These are phyloP conservation scores for Lactarius indigo DNA, from an alignment of 768 basidiomycete genomes.

Conservation along the genomic window DNA sequence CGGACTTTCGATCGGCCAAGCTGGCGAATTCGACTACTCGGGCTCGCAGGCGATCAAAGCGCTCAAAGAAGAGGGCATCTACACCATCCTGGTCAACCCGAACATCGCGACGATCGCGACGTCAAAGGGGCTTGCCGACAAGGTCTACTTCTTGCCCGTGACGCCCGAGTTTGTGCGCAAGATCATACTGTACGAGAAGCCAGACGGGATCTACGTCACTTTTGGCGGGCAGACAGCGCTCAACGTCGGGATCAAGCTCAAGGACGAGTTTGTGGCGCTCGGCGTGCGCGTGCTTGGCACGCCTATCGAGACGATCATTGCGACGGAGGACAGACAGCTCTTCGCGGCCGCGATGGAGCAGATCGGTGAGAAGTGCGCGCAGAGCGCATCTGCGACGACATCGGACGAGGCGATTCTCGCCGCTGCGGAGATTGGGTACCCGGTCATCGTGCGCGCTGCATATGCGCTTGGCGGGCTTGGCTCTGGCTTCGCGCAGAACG, in stretches of 20 bases:
- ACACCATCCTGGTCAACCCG: slow-evolving; percentile 97
- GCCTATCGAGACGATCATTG: slow-evolving; percentile 95
- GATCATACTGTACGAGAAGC: slow-evolving; percentile 98
- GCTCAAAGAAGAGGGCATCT: slow-evolving; percentile 97
- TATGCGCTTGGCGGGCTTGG: slow-evolving; percentile 96
- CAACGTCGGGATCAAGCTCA: slow-evolving; percentile 95
- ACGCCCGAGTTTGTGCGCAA: slow-evolving; percentile 97
- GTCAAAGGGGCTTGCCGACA: slow-evolving; percentile 96
- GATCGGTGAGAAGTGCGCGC: slow-evolving; percentile 93
- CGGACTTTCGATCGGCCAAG: slow-evolving; percentile 96
- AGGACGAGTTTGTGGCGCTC: slow-evolving; percentile 88
- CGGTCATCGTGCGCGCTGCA: slow-evolving; percentile 94
- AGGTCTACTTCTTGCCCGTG: slow-evolving; percentile 98
- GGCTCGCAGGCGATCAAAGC: slow-evolving; percentile 99
- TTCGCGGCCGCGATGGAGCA: slow-evolving; percentile 93
- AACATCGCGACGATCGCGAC: slow-evolving; percentile 99
- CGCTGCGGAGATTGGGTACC: slow-evolving; percentile 83
- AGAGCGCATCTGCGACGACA: slow-evolving; percentile 85
- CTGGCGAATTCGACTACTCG: slow-evolving; percentile 99
- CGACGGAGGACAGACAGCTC: slow-evolving; percentile 92
- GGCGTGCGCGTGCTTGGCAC: slow-evolving; percentile 95
- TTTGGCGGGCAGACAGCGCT: slow-evolving; percentile 98
- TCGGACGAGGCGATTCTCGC: slow-evolving; percentile 80
- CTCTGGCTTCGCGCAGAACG: slow-evolving; percentile 94
- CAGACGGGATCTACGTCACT: slow-evolving; percentile 97